Conservation (phyloP, 179 eudicot genomes). For the Actinidia arguta region DNA sequence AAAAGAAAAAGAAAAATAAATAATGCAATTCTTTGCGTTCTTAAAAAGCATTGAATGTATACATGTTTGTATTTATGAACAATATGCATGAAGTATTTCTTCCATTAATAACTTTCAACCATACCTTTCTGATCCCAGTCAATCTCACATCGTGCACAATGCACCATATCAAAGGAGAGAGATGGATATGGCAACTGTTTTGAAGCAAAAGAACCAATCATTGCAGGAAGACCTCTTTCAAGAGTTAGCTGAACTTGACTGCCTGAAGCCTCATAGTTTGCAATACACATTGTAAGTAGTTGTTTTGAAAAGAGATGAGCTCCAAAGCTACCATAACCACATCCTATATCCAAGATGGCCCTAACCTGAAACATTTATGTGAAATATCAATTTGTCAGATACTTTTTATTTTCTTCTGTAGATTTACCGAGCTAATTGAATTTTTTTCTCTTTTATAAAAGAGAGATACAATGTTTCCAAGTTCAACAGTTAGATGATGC, state of each 20-base stretch:
- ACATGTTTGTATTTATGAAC: not conserved
- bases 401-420: not conserved
- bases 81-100: not conserved
- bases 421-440: not conserved
- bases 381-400: not conserved
- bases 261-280: conserved; percentile 95
- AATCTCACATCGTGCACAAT: conserved; percentile 86
- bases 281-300: conserved; percentile 90
- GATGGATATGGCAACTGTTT: conserved; percentile 92
- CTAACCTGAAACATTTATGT: conserved; percentile 67
- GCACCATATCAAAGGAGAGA: conserved; percentile 97
- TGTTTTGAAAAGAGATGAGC: conserved; percentile 87
- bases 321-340: conserved; percentile 99
- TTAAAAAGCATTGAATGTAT: not conserved
- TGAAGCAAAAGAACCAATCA: conserved; percentile 80
- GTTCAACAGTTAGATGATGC: not conserved
- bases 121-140: conserved; percentile 97
- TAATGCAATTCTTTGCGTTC: no score
- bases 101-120: not conserved
- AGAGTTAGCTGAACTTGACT: conserved; percentile 99
- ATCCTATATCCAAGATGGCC: conserved; percentile 90
- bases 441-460: not conserved
- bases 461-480: no score
- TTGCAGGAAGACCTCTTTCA: conserved; percentile 99
- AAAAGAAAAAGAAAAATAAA: no score